phyloP scores from a whole-genome alignment of 164 flowering plant genomes.

The Vitis riparia region DNA sequence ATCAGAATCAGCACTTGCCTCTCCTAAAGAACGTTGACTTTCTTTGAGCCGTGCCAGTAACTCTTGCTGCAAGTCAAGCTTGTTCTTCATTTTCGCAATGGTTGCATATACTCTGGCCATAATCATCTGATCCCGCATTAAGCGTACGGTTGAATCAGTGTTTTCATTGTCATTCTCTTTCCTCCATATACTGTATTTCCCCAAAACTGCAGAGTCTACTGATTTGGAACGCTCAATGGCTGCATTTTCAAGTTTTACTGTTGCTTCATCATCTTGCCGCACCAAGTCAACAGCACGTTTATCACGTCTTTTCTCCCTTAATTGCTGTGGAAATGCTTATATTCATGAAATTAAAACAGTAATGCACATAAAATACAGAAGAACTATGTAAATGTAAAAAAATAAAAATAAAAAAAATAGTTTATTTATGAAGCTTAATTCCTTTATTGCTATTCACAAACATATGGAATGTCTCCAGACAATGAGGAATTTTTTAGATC shows the following conservation, averaged over 20 bases:
- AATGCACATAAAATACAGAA: not conserved
- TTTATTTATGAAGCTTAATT: not conserved
- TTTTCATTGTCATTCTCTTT: conserved; percentile 90
- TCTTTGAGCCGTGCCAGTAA: conserved; percentile 73
- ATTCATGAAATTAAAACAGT: not conserved
- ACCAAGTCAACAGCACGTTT: conserved; percentile 75
- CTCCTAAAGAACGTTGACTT: conserved; percentile 88
- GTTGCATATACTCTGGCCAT: conserved; percentile 92
- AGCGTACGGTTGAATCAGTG: conserved; percentile 81
- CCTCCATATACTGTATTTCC: conserved; percentile 96
- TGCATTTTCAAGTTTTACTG: conserved; percentile 84
- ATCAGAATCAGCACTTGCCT: conserved; percentile 79
- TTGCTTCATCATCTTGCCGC: conserved; percentile 70
- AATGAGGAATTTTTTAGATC: not conserved
- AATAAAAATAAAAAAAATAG: not conserved
- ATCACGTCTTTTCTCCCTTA: conserved; percentile 81
- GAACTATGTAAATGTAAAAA: not conserved
- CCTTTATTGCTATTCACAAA: not conserved
- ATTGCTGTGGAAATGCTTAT: conserved; percentile 45
- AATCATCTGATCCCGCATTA: conserved; percentile 91
- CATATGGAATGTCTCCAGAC: not conserved
- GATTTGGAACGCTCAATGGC: conserved; percentile 94
- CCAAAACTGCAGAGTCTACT: conserved; percentile 90
- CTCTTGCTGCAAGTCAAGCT: conserved; percentile 58
- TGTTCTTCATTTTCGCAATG: conserved; percentile 83